phyloP scores from a whole-genome alignment of 2,329 filamentous ascomycete genomes.

The Nigrospora sphaerica region DNA sequence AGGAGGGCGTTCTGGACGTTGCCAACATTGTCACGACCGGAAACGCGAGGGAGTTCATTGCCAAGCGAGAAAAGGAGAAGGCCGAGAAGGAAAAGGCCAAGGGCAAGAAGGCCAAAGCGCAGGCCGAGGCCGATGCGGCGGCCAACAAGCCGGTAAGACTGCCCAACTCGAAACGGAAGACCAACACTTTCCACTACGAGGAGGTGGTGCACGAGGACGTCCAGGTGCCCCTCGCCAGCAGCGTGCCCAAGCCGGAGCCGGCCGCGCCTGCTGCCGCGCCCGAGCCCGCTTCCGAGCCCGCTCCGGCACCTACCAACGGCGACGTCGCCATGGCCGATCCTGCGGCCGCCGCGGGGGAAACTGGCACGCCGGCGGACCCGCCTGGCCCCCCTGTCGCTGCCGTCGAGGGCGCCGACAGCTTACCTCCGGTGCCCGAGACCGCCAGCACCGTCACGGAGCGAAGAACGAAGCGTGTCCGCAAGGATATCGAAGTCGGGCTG shows the following conservation, averaged over 20 bases:
- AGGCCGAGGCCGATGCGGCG: conserved; percentile 41
- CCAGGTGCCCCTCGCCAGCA: conserved; percentile 23
- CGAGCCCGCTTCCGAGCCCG: conserved; percentile 10
- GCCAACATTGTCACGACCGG: conserved; percentile 79
- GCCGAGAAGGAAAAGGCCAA: conserved; percentile 53
- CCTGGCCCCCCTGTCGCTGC: conserved; percentile 1
- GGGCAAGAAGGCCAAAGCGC: conserved; percentile 54
- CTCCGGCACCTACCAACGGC: conserved; percentile 9
- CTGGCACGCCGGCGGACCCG: background rate
- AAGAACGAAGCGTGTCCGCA: conserved; percentile 50
- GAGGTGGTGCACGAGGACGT: conserved; percentile 54
- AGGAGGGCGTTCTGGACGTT: conserved; percentile 74
- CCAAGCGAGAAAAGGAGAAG: conserved; percentile 78
- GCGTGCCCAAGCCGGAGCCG: conserved; percentile 9
- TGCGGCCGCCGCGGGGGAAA: conserved; percentile 2
- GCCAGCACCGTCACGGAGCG: conserved; percentile 24
- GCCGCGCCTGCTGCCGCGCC: conserved; percentile 5
- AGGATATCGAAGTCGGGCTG: conserved; percentile 68
- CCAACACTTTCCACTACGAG: conserved; percentile 68
- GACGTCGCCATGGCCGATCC: conserved; percentile 15
- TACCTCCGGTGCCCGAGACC: conserved; percentile 21
- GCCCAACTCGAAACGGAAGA: conserved; percentile 65
- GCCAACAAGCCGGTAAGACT: conserved; percentile 51
- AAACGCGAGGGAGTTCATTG: conserved; percentile 74
- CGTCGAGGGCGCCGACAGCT: conserved; percentile 13